Evolutionary conservation across 108 stramenopile genomes (phyloP).

Genomic region (Nitzschia putrida): DNA sequence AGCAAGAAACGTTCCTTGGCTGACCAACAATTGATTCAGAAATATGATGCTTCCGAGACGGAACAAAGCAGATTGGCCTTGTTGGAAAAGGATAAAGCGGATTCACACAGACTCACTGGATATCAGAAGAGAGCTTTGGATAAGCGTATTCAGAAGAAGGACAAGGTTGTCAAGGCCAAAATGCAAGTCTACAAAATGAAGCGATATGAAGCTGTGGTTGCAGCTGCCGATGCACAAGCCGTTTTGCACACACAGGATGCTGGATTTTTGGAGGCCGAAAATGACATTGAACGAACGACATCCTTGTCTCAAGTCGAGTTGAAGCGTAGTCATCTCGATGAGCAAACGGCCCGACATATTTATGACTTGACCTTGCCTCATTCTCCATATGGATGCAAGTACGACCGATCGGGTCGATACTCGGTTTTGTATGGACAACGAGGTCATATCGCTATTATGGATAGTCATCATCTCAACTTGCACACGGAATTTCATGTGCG

Average conservation of each 20-base stretch:
- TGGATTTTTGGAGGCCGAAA: conserved; percentile 73
- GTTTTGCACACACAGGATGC: conserved; percentile 66
- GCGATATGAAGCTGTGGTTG: conserved; percentile 75
- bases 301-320: conserved; percentile 62
- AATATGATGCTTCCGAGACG: conserved; percentile 25
- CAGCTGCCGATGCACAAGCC: conserved; percentile 69
- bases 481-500: conserved; percentile 79
- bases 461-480: conserved; percentile 61
- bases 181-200: conserved; percentile 51
- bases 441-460: conserved; percentile 87
- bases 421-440: conserved; percentile 52
- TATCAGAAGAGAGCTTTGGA: conserved; percentile 53
- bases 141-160: conserved; percentile 28
- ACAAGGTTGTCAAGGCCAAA: conserved; percentile 40
- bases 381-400: conserved; percentile 71
- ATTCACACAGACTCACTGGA: conserved; percentile 24
- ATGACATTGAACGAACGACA: conserved; percentile 79
- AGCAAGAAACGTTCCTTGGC: conserved; percentile 17
- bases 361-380: conserved; percentile 69
- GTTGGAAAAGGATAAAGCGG: conserved; percentile 14
- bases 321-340: conserved; percentile 58
- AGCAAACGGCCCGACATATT: conserved; percentile 67
- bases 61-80: conserved; percentile 12
- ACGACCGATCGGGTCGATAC: conserved; percentile 80
- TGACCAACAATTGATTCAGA: conserved; percentile 21